Percentiles rank a stretch among this genome's conserved stretches.
Conservation (phyloP, 192 early-diverging fungal genomes). For the Rhizoclosmatium sp. region DNA sequence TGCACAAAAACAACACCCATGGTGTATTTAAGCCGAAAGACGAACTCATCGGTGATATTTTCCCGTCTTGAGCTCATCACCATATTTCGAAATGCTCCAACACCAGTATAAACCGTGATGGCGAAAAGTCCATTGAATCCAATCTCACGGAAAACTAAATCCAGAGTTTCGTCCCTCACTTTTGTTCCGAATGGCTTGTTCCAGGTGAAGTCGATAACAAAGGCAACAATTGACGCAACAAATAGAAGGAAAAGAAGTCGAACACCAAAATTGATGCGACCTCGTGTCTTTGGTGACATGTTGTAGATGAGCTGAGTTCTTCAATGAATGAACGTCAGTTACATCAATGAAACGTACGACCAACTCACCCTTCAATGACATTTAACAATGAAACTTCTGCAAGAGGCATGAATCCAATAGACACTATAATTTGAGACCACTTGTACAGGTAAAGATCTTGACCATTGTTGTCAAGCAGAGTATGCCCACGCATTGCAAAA, state of each 20-base stretch:
- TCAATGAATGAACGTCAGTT: background rate
- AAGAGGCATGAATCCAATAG: slow-evolving; percentile 30
- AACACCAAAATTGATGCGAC: background rate
- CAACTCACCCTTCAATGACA: slow-evolving; percentile 1
- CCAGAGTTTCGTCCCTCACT: background rate
- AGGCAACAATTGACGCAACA: background rate
- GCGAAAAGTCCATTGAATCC: slow-evolving; percentile 15
- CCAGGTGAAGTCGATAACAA: slow-evolving; percentile 7
- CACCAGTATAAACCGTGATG: background rate
- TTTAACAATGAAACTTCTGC: slow-evolving; percentile 1
- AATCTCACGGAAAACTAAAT: slow-evolving; percentile 12
- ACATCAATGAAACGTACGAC: background rate
- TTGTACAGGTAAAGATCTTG: background rate
- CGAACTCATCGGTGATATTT: background rate
- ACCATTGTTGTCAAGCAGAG: background rate
- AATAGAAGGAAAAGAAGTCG: background rate
- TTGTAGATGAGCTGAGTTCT: background rate
- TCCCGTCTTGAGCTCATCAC: background rate
- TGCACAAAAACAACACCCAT: background rate
- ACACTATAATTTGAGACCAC: slow-evolving; percentile 12
- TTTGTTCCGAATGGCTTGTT: slow-evolving; percentile 20
- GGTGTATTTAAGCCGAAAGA: background rate
- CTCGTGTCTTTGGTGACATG: background rate
- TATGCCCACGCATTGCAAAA: slow-evolving; percentile 17
- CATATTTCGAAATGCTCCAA: slow-evolving; percentile 1